Evolutionary conservation across 2,329 filamentous ascomycete species (phyloP).

Genomic region (Teratosphaeria epicoccoides): DNA sequence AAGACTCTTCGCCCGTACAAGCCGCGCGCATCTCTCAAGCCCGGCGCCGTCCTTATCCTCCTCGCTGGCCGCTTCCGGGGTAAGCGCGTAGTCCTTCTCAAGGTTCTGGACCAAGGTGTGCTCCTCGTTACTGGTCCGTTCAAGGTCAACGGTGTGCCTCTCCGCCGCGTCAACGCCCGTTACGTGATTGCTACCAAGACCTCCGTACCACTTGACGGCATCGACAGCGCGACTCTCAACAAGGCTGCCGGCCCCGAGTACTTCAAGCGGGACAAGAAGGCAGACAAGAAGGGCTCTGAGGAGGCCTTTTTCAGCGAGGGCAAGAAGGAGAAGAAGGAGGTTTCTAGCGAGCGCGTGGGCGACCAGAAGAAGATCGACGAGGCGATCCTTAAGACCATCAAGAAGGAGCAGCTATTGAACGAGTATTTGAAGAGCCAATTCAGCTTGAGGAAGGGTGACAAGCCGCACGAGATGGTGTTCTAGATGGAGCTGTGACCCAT

Average conservation of each 20-base stretch:
- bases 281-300: conserved; percentile 84
- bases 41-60: conserved; percentile 95
- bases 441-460: conserved; percentile 98
- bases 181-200: conserved; percentile 88
- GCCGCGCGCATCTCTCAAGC: conserved; percentile 79
- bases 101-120: conserved; percentile 92
- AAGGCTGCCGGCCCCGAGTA: conserved; percentile 79
- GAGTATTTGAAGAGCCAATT: conserved; percentile 94
- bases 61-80: conserved; percentile 98
- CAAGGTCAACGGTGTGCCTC: conserved; percentile 99
- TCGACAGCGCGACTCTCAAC: conserved; percentile 61
- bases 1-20: conserved; percentile 84
- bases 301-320: conserved; percentile 99
- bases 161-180: conserved; percentile 84
- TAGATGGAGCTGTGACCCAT: conserved; percentile 43
- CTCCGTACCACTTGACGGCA: conserved; percentile 71
- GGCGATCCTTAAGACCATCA: conserved; percentile 86
- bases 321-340: conserved; percentile 80
- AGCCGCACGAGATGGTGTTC: conserved; percentile 99
- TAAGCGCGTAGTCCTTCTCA: conserved; percentile 99
- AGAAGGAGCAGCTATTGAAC: conserved; percentile 91
- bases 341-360: conserved; percentile 78
- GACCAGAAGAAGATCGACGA: conserved; percentile 99
- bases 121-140: conserved; percentile 98
- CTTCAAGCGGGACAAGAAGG: conserved; percentile 90